Evolutionary conservation across 2,329 filamentous ascomycete species (phyloP).

Genomic region (Fusarium lateritium): DNA sequence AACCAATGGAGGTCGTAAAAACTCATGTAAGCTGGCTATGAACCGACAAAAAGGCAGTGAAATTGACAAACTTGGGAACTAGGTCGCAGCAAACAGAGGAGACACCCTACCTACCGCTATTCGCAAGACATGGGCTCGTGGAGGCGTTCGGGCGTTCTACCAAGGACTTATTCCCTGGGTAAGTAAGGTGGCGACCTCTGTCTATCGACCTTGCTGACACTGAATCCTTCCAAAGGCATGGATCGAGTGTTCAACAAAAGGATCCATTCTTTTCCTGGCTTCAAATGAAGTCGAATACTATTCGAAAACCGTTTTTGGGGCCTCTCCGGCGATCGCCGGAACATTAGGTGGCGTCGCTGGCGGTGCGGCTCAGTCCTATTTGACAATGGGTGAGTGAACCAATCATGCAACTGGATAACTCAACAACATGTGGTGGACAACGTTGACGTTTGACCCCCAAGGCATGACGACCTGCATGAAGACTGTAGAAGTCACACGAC

Average conservation of each 20-base stretch:
- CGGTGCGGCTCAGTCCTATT: not conserved
- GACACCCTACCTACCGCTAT: not conserved
- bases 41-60: not conserved
- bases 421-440: not conserved
- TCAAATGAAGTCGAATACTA: not conserved
- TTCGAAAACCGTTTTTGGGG: not conserved
- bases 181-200: not conserved
- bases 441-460: not conserved
- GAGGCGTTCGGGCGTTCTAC: not conserved
- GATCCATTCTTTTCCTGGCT: not conserved
- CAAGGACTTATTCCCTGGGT: conserved; percentile 6
- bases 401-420: not conserved
- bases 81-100: not conserved
- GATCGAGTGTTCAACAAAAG: conserved; percentile 1
- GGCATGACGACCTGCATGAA: conserved; percentile 4
- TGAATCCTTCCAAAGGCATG: not conserved
- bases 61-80: not conserved
- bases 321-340: not conserved
- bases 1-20: conserved; percentile 4
- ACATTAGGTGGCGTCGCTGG: not conserved
- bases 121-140: conserved; percentile 1
- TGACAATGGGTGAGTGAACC: not conserved
- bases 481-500: not conserved
- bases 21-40: not conserved
- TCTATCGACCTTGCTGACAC: not conserved